Percentiles rank a stretch among this genome's conserved stretches.
Evolutionary conservation across 805 yeast genomes (phyloP).

Genomic region (Saturnispora saitoi): DNA sequence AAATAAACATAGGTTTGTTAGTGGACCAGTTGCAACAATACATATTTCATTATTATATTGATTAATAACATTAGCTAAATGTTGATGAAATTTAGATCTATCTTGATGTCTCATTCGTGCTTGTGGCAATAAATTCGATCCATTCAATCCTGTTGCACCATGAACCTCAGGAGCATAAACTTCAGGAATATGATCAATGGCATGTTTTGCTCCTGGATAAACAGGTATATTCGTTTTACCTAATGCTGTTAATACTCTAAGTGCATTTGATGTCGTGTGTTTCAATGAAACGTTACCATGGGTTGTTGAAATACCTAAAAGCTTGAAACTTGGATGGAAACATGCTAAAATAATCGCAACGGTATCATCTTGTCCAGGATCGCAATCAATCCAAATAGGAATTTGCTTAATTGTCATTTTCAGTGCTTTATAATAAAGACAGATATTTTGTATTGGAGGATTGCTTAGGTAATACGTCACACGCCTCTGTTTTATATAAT

Average conservation of each 20-base stretch:
- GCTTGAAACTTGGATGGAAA: constrained; percentile 47
- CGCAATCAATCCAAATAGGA: constrained; percentile 87
- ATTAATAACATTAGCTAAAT: constrained; percentile 18
- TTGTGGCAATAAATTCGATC: constrained; percentile 50
- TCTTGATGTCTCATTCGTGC: constrained; percentile 28
- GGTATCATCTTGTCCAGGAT: constrained; percentile 87
- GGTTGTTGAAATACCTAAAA: constrained; percentile 67
- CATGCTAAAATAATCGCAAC: constrained; percentile 61
- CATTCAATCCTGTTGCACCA: constrained; percentile 72
- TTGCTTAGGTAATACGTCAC: not conserved
- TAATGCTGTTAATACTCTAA: constrained; percentile 57
- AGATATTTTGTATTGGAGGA: not conserved
- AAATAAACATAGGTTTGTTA: constrained; percentile 61
- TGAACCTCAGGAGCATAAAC: constrained; percentile 54
- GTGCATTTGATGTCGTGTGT: constrained; percentile 60
- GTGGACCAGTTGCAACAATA: constrained; percentile 67
- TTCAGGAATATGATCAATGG: constrained; percentile 42
- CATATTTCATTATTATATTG: constrained; percentile 41
- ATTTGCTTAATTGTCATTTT: constrained; percentile 21
- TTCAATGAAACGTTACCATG: constrained; percentile 62
- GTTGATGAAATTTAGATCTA: constrained; percentile 19
- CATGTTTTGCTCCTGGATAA: constrained; percentile 54
- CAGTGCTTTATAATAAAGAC: not conserved
- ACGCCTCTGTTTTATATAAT: no score
- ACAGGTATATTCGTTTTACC: constrained; percentile 48